These are phyloP conservation scores for Cenchrus americanus DNA, from an alignment of 176 grass and related monocot species.

Conservation along the genomic window DNA sequence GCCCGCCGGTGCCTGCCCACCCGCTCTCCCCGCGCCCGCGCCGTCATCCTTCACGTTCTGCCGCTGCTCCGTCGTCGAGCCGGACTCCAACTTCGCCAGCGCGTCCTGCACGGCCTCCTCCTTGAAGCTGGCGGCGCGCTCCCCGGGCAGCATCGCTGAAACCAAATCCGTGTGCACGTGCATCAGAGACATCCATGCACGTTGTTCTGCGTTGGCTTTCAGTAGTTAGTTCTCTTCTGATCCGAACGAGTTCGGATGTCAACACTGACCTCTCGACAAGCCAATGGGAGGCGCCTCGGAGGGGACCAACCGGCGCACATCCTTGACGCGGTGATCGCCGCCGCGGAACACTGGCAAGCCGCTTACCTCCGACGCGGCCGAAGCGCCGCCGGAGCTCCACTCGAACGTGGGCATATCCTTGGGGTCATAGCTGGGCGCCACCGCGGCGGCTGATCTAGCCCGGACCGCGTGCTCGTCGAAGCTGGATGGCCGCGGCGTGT, in stretches of 20 bases:
- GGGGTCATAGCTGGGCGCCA: conserved; percentile 45
- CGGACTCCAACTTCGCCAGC: conserved; percentile 61
- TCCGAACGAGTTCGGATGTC: background rate
- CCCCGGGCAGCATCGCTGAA: conserved; percentile 15
- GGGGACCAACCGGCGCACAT: conserved; percentile 57
- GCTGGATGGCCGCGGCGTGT: conserved; percentile 53
- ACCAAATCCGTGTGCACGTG: background rate
- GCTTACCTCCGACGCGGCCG: conserved; percentile 59
- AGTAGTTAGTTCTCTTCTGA: too few species aligned
- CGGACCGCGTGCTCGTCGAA: conserved; percentile 38
- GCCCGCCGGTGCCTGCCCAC: conserved; percentile 64
- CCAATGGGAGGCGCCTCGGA: conserved; percentile 31
- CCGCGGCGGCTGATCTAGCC: conserved; percentile 34
- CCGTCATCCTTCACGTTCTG: background rate
- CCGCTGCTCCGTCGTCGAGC: conserved; percentile 47
- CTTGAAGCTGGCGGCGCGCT: conserved; percentile 48
- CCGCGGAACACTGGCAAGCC: conserved; percentile 70
- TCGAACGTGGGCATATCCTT: conserved; percentile 73
- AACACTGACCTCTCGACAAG: conserved; percentile 50
- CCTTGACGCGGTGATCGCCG: conserved; percentile 56
- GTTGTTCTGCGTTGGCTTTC: background rate
- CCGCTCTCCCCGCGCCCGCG: background rate
- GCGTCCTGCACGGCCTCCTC: conserved; percentile 41
- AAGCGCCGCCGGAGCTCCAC: conserved; percentile 71
- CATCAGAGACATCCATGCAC: background rate